These are phyloP conservation scores for Trypanosoma lewisi DNA, from an alignment of 208 protist genomes.

Conservation along the genomic window DNA sequence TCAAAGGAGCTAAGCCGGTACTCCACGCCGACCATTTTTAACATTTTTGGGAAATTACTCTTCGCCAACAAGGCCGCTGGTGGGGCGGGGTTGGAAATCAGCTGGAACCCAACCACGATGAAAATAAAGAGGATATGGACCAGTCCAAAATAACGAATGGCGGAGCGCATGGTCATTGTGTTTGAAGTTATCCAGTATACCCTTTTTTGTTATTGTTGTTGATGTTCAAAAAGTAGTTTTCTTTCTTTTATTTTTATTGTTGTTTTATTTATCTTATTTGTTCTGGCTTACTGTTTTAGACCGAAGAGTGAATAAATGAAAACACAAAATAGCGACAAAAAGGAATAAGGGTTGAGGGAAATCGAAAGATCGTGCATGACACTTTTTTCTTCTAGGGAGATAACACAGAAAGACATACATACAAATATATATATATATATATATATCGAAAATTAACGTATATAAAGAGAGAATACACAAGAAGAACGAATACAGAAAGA, in stretches of 20 bases:
- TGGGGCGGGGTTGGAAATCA: slow-evolving; percentile 42
- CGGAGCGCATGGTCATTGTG: slow-evolving; percentile 33
- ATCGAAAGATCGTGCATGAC: too few species aligned
- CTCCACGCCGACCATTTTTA: slow-evolving; percentile 24
- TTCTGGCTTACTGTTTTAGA: slow-evolving; percentile 1
- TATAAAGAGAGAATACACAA: slow-evolving; percentile 1
- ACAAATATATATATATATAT: neutral
- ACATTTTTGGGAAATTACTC: slow-evolving; percentile 64
- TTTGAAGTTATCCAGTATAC: neutral
- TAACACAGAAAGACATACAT: neutral
- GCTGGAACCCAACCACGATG: slow-evolving; percentile 52
- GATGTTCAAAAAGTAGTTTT: neutral
- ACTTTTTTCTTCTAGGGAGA: too few species aligned
- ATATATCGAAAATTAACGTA: neutral
- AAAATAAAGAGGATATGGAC: slow-evolving; percentile 51
- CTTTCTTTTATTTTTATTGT: neutral
- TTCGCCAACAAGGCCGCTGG: slow-evolving; percentile 50
- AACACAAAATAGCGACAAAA: too few species aligned
- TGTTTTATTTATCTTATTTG: slow-evolving; percentile 4
- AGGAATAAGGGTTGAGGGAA: too few species aligned
- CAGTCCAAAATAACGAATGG: slow-evolving; percentile 66
- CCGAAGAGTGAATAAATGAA: too few species aligned
- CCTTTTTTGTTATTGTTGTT: too few species aligned
- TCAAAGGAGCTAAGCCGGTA: slow-evolving; percentile 27
- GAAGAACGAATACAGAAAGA: slow-evolving; percentile 13